These are phyloP conservation scores for Cinnamomum chago DNA, from an alignment of 164 flowering plant species.

Conservation along the genomic window DNA sequence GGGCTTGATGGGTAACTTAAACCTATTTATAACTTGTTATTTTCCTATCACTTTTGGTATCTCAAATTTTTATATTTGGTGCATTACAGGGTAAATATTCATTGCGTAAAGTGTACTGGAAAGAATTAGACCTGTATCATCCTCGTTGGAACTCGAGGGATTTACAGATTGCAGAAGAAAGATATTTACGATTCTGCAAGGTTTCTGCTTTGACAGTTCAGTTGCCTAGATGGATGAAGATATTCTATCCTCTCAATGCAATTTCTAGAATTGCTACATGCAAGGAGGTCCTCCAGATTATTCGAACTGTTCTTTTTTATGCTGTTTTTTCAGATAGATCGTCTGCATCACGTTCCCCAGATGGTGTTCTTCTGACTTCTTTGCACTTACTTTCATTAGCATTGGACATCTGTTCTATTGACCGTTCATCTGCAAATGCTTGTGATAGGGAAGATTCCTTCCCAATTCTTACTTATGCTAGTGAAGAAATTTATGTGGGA, in stretches of 20 bases:
- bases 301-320: constrained; percentile 76
- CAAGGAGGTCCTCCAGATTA: constrained; percentile 44
- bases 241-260: constrained; percentile 64
- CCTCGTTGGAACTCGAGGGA: constrained; percentile 93
- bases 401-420: constrained; percentile 57
- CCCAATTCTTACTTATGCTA: constrained; percentile 58
- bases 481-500: constrained; percentile 48
- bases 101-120: constrained; percentile 63
- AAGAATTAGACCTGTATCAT: constrained; percentile 87
- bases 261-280: constrained; percentile 73
- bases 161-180: constrained; percentile 89
- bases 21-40: neutral
- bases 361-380: constrained; percentile 68
- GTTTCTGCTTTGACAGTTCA: constrained; percentile 71
- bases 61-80: constrained; percentile 2
- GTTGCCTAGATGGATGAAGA: constrained; percentile 81
- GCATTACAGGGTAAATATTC: constrained; percentile 82
- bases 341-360: constrained; percentile 79
- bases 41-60: neutral
- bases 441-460: constrained; percentile 26
- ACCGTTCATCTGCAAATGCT: constrained; percentile 6
- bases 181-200: constrained; percentile 72
- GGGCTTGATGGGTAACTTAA: neutral
- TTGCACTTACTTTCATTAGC: constrained; percentile 83
- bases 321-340: constrained; percentile 51